phyloP scores from a whole-genome alignment of 345 rosid genomes.

The Alliaria petiolata region DNA sequence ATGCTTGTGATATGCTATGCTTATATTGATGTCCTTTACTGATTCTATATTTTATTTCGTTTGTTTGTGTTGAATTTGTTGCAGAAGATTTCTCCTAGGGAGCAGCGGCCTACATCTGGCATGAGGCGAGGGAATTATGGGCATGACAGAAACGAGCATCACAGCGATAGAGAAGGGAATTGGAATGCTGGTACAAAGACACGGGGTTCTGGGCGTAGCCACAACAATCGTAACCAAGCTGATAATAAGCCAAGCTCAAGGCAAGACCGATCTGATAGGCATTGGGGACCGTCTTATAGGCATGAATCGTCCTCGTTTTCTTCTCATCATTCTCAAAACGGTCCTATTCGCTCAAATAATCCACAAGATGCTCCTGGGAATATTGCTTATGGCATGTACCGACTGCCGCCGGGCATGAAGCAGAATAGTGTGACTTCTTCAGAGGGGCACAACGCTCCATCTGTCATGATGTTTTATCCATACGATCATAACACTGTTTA shows the following conservation, averaged over 20 bases:
- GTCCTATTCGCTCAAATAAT: conserved; percentile 49
- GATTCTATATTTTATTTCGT: too few relatives aligned
- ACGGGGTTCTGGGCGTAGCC: conserved; percentile 59
- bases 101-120: conserved; percentile 53
- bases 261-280: conserved; percentile 65
- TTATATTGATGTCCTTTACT: not conserved
- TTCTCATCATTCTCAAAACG: conserved; percentile 68
- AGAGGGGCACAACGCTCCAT: conserved; percentile 58
- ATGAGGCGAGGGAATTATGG: conserved; percentile 69
- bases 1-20: not conserved
- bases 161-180: conserved; percentile 71
- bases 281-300: conserved; percentile 59
- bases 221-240: conserved; percentile 49
- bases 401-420: conserved; percentile 48
- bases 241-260: conserved; percentile 56
- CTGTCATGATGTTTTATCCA: conserved; percentile 76
- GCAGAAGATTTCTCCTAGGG: conserved; percentile 65
- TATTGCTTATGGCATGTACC: conserved; percentile 66
- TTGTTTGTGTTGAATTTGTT: conserved; percentile 22
- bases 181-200: conserved; percentile 66
- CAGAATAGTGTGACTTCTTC: conserved; percentile 55
- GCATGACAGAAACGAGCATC: conserved; percentile 69
- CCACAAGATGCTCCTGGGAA: conserved; percentile 49
- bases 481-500: conserved; percentile 58
- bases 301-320: conserved; percentile 56